phyloP scores from a whole-genome alignment of 2,329 filamentous ascomycete genomes.

The Pseudogymnoascus sp. region DNA sequence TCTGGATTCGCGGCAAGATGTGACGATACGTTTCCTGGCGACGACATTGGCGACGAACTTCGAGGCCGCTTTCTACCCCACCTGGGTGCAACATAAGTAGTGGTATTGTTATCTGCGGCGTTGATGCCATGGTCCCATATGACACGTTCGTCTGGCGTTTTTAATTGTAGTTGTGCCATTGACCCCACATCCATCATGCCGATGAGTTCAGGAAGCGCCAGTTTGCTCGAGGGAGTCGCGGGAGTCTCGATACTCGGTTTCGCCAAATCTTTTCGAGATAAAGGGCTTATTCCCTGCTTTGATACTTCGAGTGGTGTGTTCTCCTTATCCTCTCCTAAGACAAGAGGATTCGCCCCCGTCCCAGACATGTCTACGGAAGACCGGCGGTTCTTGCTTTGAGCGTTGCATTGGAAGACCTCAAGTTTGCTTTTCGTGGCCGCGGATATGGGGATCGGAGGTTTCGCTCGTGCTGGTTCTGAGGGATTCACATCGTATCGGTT shows the following conservation, averaged over 20 bases:
- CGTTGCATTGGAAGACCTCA: slow-evolving; percentile 47
- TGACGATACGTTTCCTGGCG: slow-evolving; percentile 38
- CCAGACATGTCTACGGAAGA: slow-evolving; percentile 9
- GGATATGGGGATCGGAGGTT: slow-evolving; percentile 33
- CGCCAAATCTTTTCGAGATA: slow-evolving; percentile 8
- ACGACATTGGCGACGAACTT: slow-evolving; percentile 67
- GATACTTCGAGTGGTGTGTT: slow-evolving; percentile 14
- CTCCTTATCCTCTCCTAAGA: slow-evolving; percentile 23
- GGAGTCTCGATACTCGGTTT: slow-evolving; percentile 24
- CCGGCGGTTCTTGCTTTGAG: slow-evolving; percentile 19
- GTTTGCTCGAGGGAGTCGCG: slow-evolving; percentile 43
- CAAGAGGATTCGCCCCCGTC: slow-evolving; percentile 18
- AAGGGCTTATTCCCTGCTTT: neutral
- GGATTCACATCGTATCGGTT: slow-evolving; percentile 5
- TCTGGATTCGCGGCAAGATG: slow-evolving; percentile 22
- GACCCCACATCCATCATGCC: slow-evolving; percentile 33
- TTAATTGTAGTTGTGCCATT: slow-evolving; percentile 38
- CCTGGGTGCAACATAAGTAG: slow-evolving; percentile 41
- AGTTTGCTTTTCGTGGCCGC: slow-evolving; percentile 54
- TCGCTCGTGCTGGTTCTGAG: slow-evolving; percentile 22
- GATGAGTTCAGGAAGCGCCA: slow-evolving; percentile 53
- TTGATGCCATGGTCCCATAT: slow-evolving; percentile 49
- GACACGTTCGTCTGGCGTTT: slow-evolving; percentile 53
- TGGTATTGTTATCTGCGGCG: slow-evolving; percentile 32
- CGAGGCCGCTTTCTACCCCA: slow-evolving; percentile 54